Evolutionary conservation across 192 early-diverging fungal species (phyloP), one percentile per base, ranked within the genome.

Genomic region (Cladochytrium replicatum): DNA sequence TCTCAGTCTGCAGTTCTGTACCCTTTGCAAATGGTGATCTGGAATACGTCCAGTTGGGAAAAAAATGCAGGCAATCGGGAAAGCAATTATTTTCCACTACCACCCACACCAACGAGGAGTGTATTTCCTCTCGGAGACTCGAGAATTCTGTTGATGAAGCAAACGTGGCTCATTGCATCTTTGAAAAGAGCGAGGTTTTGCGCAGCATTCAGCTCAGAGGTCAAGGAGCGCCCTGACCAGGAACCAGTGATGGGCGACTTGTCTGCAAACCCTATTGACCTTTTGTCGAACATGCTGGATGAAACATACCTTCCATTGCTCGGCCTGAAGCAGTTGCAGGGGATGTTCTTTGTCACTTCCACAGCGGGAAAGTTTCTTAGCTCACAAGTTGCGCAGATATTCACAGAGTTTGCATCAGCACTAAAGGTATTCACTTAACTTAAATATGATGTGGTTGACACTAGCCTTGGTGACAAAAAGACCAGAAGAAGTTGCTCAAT

Each of bases 31-130:
- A 80, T 49, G 2, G 76, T 79, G 47, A 81, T 81, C 52, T 81
- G 78, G 73, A 81, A 81, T 17, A 80, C 76, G 34, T 81, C 78
- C 78, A 81, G 78, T 11, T 69, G 62, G 0, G 73, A 74, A 34
- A 81, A 79, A 43, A 76, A 81, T 0, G 78, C 75, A 4, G 77
- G 75, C 15, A 81, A 41, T 24, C 76, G 55, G n/a, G 78, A 67
- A 3, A 81, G 57, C 2, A 66, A 72, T 50, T 81, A 75, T 32
- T 81, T 81, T 37, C 78, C 78, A 46, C 58, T 65, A 30, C 78
- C 78, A 41, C 78, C 78, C 23, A 81, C 78, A 48, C 78, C 78
- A 43, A 81, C 78, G 2, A 81, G 47, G 9, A 81, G 57, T 0
- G 76, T 75, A 49, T 81, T 80, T 51, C 76, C 76, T 51, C 78